Conservation (phyloP, 1,139 yeast species). For the Schwanniomyces etchellsii region DNA sequence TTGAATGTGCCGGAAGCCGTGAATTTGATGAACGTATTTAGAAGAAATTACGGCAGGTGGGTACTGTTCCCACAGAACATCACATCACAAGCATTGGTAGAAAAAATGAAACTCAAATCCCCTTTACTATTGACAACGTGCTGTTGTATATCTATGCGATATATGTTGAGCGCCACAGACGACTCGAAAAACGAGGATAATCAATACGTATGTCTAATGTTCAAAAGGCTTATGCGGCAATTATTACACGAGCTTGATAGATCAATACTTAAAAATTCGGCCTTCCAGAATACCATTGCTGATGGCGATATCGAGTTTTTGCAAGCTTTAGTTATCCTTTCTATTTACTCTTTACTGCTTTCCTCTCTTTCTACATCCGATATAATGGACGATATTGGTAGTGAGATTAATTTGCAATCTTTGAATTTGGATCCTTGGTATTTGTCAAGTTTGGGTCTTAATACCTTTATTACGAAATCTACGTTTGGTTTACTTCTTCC, state of each 20-base stretch:
- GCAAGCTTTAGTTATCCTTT: constrained; percentile 58
- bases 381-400: constrained; percentile 5
- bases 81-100: constrained; percentile 46
- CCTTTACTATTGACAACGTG: constrained; percentile 63
- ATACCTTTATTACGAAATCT: constrained; percentile 48
- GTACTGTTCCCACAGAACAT: constrained; percentile 60
- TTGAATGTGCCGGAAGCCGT: constrained; percentile 46
- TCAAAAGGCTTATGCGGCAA: constrained; percentile 14
- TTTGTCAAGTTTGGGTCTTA: constrained; percentile 52
- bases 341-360: constrained; percentile 56
- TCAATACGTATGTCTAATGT: constrained; percentile 19
- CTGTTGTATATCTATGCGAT: constrained; percentile 56
- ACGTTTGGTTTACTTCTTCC: constrained; percentile 25
- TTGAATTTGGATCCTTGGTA: constrained; percentile 52
- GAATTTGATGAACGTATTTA: constrained; percentile 50
- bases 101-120: constrained; percentile 47
- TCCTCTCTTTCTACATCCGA: constrained; percentile 36
- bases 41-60: constrained; percentile 73
- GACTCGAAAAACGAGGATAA: constrained; percentile 13
- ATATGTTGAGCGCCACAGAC: constrained; percentile 25
- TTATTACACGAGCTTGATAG: constrained; percentile 39
- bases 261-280: constrained; percentile 28
- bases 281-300: constrained; percentile 10
- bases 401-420: not conserved
- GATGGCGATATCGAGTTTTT: constrained; percentile 50